phyloP scores from a whole-genome alignment of 805 yeast species.

The Nakazawaea holstii region DNA sequence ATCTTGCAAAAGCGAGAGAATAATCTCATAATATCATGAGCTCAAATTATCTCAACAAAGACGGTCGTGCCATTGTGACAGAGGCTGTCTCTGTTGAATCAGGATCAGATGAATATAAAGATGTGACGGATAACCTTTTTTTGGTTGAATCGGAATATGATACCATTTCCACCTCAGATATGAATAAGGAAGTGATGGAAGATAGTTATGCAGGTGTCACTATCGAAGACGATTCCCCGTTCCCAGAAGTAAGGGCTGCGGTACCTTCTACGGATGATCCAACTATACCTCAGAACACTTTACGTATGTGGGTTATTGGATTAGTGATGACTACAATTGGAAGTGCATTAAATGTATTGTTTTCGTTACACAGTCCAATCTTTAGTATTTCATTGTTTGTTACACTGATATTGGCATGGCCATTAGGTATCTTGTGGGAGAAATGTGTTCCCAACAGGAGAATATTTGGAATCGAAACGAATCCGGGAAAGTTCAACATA shows the following conservation, averaged over 20 bases:
- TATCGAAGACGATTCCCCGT: conserved; percentile 38
- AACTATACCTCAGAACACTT: conserved; percentile 41
- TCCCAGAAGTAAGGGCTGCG: conserved; percentile 65
- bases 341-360: conserved; percentile 50
- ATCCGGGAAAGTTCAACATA: conserved; percentile 58
- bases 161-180: neutral
- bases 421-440: conserved; percentile 20
- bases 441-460: conserved; percentile 25
- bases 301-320: conserved; percentile 53
- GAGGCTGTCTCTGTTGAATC: neutral
- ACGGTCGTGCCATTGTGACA: too few species aligned
- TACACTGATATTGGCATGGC: conserved; percentile 25
- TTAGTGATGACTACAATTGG: conserved; percentile 48
- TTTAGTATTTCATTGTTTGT: conserved; percentile 34
- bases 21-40: too few species aligned
- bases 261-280: conserved; percentile 55
- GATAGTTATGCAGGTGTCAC: conserved; percentile 11
- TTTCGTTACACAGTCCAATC: conserved; percentile 47
- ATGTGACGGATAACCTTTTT: conserved; percentile 4
- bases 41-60: too few species aligned
- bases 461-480: conserved; percentile 30
- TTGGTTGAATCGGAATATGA: conserved; percentile 8
- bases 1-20: too few species aligned
- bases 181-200: conserved; percentile 4
- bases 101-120: neutral